phyloP scores from a whole-genome alignment of 1,284 basidiomycete genomes.

The Ceraceosorus guamensis region DNA sequence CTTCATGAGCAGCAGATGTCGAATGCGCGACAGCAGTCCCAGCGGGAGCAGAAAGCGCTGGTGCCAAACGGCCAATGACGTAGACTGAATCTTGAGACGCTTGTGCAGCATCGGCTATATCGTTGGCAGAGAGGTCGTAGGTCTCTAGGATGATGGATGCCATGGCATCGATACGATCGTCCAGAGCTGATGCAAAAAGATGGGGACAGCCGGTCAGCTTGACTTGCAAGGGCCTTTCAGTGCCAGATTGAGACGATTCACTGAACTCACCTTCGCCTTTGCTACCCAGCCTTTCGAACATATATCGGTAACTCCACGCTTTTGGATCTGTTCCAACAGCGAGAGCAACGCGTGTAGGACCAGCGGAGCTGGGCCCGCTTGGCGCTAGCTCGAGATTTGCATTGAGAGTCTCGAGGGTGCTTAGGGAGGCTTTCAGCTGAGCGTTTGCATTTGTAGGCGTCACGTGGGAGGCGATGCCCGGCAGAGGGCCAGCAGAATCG shows the following conservation, averaged over 20 bases:
- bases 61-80: slow-evolving; percentile 33
- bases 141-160: slow-evolving; percentile 26
- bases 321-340: slow-evolving; percentile 40
- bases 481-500: neutral
- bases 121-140: slow-evolving; percentile 19
- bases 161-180: slow-evolving; percentile 35
- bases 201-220: slow-evolving; percentile 10
- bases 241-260: neutral
- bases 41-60: slow-evolving; percentile 12
- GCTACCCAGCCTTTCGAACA: slow-evolving; percentile 36
- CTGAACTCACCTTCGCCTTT: slow-evolving; percentile 29
- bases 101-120: slow-evolving; percentile 36
- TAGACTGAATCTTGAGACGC: slow-evolving; percentile 37
- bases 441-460: no score
- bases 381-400: slow-evolving; percentile 11
- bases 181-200: slow-evolving; percentile 16
- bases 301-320: slow-evolving; percentile 44
- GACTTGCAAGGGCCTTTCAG: neutral
- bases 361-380: neutral
- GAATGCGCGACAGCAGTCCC: neutral
- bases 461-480: neutral
- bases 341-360: slow-evolving; percentile 27
- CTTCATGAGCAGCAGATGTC: neutral
- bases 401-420: slow-evolving; percentile 34
- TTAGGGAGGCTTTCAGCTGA: neutral